Evolutionary conservation across 352 stramenopile species (phyloP), one percentile per base, ranked within the genome.

Genomic region (Phytophthora agathidicida): DNA sequence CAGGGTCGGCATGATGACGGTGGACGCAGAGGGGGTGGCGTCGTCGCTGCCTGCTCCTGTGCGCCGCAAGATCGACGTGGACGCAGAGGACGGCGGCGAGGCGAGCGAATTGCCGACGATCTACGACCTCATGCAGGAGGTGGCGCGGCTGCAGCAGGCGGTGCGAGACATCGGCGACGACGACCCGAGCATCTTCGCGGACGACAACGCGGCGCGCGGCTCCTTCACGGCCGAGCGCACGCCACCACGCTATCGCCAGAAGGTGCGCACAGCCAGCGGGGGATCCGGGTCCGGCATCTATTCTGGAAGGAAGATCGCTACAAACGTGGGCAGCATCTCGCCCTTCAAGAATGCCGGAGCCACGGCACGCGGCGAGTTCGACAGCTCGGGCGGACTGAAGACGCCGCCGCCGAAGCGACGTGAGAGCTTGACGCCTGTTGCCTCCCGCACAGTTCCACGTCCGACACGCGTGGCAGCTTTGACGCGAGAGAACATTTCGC

Each of bases 401-500:
- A 85, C 60, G 28, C 74, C 72, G 28, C 73, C 64, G 26, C 57
- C 51, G 35, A 60, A 63, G 38, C 49, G 50, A 13, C 60, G 60
- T 3, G 66, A 71, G 33, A 55, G 10, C 13, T 45, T 60, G 39
- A 62, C 51, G 0, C 38, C 54, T 44, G 33, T 30, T 45, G 32
- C 33, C 22, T 71, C 50, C 16, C 56, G 50, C 28, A 71, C 60
- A 33, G 41, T 80, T 27, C 57, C 78, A 16, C 69, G 66, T 3
- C 64, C 68, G 11, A 70, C 65, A 14, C 80, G 82, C 19, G 77
- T 94, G 30, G 83, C 81, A 6, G 83, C 85, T 26, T 45, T 94
- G 19, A 94, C 85, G 0, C 73, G 77, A 33, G 85, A 91, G 47
- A 94, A 94, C 50, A 88, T 94, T 19, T 93, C 83, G 27, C 50